Base-by-base conservation (phyloP, 225 moss, liverwort and hornwort species). In the Pleurozium schreberi region DNA sequence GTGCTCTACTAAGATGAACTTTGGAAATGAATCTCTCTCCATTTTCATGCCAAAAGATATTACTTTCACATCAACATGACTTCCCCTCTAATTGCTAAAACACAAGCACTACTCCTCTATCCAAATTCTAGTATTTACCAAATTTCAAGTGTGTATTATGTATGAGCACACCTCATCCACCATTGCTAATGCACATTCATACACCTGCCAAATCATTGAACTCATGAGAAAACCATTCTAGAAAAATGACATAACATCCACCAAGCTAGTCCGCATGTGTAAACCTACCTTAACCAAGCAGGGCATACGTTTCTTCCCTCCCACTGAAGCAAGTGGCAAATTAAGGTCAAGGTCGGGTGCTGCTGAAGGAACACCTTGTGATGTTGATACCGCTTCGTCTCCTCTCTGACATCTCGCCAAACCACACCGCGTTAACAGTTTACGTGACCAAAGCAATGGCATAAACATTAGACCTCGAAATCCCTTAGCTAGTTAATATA, bases 281-380 rank as follows among this genome's bases (percentile, higher is more conserved):
- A 69, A 21, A 69, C 75, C 69, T 88, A 98, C 98, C 98, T 99
- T 99, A 76, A 99, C 96, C 87, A 99, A 91, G 93, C 98, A 99
- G 66, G 98, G 95, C 85, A 95, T 62, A 67, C 93, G 92, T 86
- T 93, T 94, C 76, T 88, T 93, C 77, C 89, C 90, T 82, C 86
- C 94, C 62, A 89, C 86, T 25, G 94, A 92, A 71, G 91, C 90
- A 69, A 97, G 92, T 43, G 97, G 97, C 86, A 96, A 93, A 62
- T 96, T 97, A 15, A 99, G 92, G 89, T 99, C 95, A 86, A 95
- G 77, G 81, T 88, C 85, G 75, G 91, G 84, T 61, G 83, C 90
- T 40, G 92, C 91, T 80, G 87, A 87, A 89, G 87, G 34, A 89
- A 81, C 90, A 81, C 81, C 49, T 81, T 65, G 89, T 60, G 91